A percentile compares a stretch with the other conserved stretches of the same genome.
Conservation (phyloP, 352 stramenopile species). For the Globisporangium yorkense region DNA sequence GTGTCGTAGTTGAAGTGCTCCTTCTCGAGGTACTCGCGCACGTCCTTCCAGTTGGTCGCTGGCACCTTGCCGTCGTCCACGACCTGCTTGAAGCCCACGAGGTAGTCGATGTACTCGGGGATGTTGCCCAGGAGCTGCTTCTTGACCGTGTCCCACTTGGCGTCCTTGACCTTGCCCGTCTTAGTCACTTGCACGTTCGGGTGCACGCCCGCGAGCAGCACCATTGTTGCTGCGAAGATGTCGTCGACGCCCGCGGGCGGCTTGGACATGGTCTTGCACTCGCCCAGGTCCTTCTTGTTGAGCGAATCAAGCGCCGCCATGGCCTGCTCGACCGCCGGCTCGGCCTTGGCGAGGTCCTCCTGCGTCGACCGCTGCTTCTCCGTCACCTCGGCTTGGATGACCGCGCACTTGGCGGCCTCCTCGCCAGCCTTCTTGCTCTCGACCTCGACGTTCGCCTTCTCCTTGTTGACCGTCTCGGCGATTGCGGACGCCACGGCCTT, state of each 20-base stretch:
- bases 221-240: slow-evolving; percentile 92
- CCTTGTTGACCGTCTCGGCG: slow-evolving; percentile 92
- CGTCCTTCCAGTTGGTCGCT: slow-evolving; percentile 92
- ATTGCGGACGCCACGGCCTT: slow-evolving; percentile 92
- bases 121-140: slow-evolving; percentile 95
- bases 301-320: slow-evolving; percentile 95
- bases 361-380: slow-evolving; percentile 88
- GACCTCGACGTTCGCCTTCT: slow-evolving; percentile 94
- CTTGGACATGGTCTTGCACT: slow-evolving; percentile 97
- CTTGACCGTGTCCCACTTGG: slow-evolving; percentile 93
- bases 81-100: slow-evolving; percentile 91
- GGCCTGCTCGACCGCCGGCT: slow-evolving; percentile 92
- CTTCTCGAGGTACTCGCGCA: slow-evolving; percentile 90
- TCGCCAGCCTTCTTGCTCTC: slow-evolving; percentile 93
- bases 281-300: slow-evolving; percentile 95
- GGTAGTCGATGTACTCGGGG: slow-evolving; percentile 93
- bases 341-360: slow-evolving; percentile 92
- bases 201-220: slow-evolving; percentile 92
- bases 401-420: slow-evolving; percentile 89
- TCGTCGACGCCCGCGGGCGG: slow-evolving; percentile 92
- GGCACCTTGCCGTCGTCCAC: slow-evolving; percentile 93
- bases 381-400: slow-evolving; percentile 92
- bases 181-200: slow-evolving; percentile 92
- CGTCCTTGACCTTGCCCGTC: slow-evolving; percentile 94
- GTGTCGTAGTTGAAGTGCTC: slow-evolving; percentile 95